Base-by-base conservation (phyloP, 2,329 filamentous ascomycete species). In the Sclerotinia spermophila region DNA sequence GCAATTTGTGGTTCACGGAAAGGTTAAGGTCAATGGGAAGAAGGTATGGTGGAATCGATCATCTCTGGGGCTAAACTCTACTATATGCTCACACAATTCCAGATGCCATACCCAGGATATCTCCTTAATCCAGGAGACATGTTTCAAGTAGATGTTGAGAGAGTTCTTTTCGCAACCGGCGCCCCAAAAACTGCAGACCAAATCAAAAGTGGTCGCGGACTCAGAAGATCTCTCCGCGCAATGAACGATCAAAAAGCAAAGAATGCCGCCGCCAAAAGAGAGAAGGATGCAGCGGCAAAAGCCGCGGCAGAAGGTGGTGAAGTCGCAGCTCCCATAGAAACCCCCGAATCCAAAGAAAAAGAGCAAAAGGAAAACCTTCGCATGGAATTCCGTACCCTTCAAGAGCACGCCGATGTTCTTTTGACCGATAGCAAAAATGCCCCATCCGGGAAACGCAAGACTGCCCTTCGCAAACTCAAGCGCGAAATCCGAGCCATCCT, bases 61-160 rank as follows among this genome's bases (percentile, higher is more conserved):
- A 27, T 17, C 53, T 21, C 5, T 48, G 64, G 10, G 33, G 38
- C 13, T 33, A 45, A 38, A 53, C 24, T 27, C n/a, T 38, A 13
- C 27, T 58, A 35, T 35, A 40, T 38, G 27, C 38, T 45, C 33
- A 55, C 55, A 69, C n/a, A 13, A 53, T 40, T 30, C 17, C 76
- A 97, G 95, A 97, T 98, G 92, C 86, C 87, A 74, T 92, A 96
- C 79, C 94, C 96, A 13, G 92, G 93, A 69, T 99, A 99, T 81
- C 89, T 94, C 74, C 87, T 99, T 53, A 99, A 99, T 81, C 96
- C 96, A 3, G 96, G 96, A 76, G 96, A 99, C 80, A 93, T 99
- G 89, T 99, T 99, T 85, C 93, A 97, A 80, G 95, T 99, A 77
- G 92, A 97, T 30, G 86, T 92, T 48, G 93, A 97, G 53, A 89